Evolutionary conservation across 2,329 filamentous ascomycete genomes (phyloP).

Genomic region (Hypoxylon sp.): DNA sequence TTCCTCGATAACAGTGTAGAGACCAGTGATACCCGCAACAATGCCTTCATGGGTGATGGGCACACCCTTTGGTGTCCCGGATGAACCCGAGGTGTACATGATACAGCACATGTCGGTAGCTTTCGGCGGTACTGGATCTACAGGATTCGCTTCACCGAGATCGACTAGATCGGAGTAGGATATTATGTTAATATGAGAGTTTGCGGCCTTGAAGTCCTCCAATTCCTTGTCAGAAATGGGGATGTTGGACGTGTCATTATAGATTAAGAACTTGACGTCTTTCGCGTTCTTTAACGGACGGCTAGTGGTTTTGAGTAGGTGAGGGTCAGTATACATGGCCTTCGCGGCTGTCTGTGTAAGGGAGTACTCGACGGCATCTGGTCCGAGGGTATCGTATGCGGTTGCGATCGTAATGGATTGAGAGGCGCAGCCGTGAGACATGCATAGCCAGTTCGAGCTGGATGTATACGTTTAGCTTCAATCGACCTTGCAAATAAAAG

Average conservation of each 20-base stretch:
- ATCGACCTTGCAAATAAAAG: slow-evolving; percentile 13
- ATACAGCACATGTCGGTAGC: slow-evolving; percentile 86
- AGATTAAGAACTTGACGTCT: slow-evolving; percentile 72
- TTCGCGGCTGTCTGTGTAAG: slow-evolving; percentile 84
- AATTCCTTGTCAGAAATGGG: slow-evolving; percentile 68
- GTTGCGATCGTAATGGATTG: slow-evolving; percentile 95
- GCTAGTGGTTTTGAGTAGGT: slow-evolving; percentile 75
- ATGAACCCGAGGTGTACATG: slow-evolving; percentile 91
- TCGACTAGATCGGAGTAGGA: slow-evolving; percentile 69
- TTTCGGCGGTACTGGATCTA: slow-evolving; percentile 78
- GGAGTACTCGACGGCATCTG: slow-evolving; percentile 87
- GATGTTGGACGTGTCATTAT: slow-evolving; percentile 69
- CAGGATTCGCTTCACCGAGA: slow-evolving; percentile 76
- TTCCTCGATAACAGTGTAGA: slow-evolving; percentile 82
- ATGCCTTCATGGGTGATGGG: slow-evolving; percentile 85
- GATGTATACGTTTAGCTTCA: slow-evolving; percentile 33
- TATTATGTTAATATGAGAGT: slow-evolving; percentile 67
- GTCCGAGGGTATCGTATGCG: slow-evolving; percentile 92
- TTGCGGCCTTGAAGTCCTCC: slow-evolving; percentile 68
- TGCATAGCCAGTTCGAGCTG: slow-evolving; percentile 85
- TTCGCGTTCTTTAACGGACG: slow-evolving; percentile 70
- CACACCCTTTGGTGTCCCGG: slow-evolving; percentile 90
- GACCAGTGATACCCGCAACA: slow-evolving; percentile 85
- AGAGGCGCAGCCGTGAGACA: slow-evolving; percentile 82
- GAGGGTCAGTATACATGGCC: slow-evolving; percentile 89